Conservation (phyloP, 1,139 yeast species). For the Kazachstania sp. region DNA sequence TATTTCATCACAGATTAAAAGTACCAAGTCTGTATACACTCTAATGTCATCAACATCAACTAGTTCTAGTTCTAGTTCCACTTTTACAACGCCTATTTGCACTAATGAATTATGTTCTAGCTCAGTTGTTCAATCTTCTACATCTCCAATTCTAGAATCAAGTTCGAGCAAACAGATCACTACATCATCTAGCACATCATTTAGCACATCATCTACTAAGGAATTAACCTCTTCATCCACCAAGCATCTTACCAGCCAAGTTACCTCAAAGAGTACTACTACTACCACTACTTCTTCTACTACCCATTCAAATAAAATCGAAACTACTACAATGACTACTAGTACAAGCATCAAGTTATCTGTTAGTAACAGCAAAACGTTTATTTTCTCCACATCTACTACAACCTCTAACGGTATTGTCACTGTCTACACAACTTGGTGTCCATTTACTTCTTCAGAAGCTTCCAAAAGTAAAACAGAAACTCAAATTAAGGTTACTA, state of each 20-base stretch:
- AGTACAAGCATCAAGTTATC: neutral
- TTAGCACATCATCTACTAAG: neutral
- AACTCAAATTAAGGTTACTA: neutral
- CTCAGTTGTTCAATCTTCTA: too few relatives aligned
- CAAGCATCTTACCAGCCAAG: too few relatives aligned
- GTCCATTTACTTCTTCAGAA: slow-evolving; percentile 26
- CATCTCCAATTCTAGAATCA: too few relatives aligned
- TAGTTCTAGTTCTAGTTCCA: neutral
- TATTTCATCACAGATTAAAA: too few relatives aligned
- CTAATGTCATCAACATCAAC: neutral
- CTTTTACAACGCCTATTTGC: neutral
- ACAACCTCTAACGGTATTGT: slow-evolving; percentile 24
- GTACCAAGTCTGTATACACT: too few relatives aligned
- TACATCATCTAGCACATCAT: neutral
- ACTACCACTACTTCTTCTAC: neutral
- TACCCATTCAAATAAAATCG: neutral
- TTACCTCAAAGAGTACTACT: too few relatives aligned
- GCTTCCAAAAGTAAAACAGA: neutral
- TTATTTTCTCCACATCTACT: slow-evolving; percentile 28
- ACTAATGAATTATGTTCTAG: too few relatives aligned
- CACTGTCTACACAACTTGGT: slow-evolving; percentile 33
- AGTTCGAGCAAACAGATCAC: too few relatives aligned
- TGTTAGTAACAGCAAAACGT: neutral
- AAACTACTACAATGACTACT: neutral
- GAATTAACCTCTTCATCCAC: neutral